Evolutionary conservation across 2,329 filamentous ascomycete species (phyloP).

Genomic region (Aureobasidium namibiae): DNA sequence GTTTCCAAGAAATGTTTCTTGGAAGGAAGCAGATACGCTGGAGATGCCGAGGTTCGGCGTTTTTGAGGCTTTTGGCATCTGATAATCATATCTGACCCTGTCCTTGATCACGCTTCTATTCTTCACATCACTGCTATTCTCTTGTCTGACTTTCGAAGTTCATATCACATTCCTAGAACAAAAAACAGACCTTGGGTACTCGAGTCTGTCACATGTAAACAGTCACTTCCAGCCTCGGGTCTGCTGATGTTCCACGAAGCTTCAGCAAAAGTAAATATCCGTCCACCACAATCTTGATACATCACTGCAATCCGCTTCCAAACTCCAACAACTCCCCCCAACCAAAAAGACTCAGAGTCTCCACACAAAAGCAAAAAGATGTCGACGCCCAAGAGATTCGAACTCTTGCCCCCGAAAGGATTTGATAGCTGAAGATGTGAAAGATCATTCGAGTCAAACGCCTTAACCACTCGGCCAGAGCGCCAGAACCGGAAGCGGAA

Average conservation of each 20-base stretch:
- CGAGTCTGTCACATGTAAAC: background rate
- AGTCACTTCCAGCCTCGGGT: background rate
- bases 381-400: constrained; percentile 3
- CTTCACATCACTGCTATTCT: background rate
- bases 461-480: constrained; percentile 8
- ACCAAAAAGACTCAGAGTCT: background rate
- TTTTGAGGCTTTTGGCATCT: background rate
- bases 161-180: background rate
- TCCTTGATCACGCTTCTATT: background rate
- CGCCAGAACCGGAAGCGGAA: too few species aligned
- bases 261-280: background rate
- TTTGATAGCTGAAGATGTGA: background rate
- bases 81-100: background rate
- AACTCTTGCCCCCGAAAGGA: constrained; percentile 4
- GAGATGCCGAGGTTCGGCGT: constrained; percentile 6
- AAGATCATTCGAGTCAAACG: background rate
- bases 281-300: background rate
- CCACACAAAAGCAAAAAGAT: background rate
- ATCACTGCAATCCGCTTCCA: too few species aligned
- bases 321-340: too few species aligned
- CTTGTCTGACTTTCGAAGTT: background rate
- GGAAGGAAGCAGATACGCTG: background rate
- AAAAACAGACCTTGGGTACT: background rate
- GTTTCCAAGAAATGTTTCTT: background rate
- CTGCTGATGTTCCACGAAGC: background rate